Percentiles rank a stretch among this genome's conserved stretches.
Evolutionary conservation across 2,329 filamentous ascomycete genomes (phyloP).

Genomic region (Xylaria sp.): DNA sequence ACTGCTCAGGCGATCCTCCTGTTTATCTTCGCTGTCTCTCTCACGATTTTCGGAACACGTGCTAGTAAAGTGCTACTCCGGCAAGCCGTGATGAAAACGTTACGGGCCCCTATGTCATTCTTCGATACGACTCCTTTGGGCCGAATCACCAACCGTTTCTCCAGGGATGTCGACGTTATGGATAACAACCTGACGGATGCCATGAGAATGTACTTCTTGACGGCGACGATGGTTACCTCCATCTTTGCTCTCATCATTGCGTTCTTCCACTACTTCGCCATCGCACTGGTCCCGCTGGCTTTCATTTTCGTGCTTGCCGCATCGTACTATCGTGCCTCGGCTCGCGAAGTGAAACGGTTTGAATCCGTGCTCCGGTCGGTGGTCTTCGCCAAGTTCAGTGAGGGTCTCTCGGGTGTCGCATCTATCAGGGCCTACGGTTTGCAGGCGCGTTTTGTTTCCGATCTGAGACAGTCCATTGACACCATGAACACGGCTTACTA

Average conservation of each 20-base stretch:
- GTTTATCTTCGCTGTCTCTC: constrained; percentile 72
- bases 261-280: constrained; percentile 85
- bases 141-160: constrained; percentile 93
- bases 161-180: constrained; percentile 92
- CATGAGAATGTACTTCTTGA: constrained; percentile 89
- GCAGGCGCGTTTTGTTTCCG: constrained; percentile 64
- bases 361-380: constrained; percentile 81
- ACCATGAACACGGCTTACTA: constrained; percentile 94
- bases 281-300: constrained; percentile 59
- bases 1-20: constrained; percentile 64
- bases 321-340: constrained; percentile 83
- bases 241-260: constrained; percentile 88
- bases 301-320: constrained; percentile 76
- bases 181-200: constrained; percentile 87
- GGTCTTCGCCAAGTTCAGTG: constrained; percentile 87
- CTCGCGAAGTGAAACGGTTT: constrained; percentile 89
- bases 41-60: constrained; percentile 75
- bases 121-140: constrained; percentile 96
- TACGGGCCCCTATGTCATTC: constrained; percentile 77
- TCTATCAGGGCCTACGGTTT: constrained; percentile 88
- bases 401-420: constrained; percentile 77
- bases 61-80: constrained; percentile 79
- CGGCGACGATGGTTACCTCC: constrained; percentile 71
- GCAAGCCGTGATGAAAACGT: constrained; percentile 69
- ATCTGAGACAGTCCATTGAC: constrained; percentile 70